phyloP scores from a whole-genome alignment of 2,329 filamentous ascomycete species.

The Hymenoscyphus repandus region DNA sequence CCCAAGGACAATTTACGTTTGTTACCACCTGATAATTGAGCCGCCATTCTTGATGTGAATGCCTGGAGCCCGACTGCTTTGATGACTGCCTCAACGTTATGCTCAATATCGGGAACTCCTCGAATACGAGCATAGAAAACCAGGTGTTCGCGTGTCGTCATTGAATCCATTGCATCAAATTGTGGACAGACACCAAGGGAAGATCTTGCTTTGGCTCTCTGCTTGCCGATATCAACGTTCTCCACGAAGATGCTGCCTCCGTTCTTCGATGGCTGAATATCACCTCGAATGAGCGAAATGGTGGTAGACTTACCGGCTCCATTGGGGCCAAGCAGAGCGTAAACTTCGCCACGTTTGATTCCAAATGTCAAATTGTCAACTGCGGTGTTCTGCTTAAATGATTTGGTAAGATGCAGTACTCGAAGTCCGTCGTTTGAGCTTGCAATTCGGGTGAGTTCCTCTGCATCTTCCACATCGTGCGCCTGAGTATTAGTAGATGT shows the following conservation, averaged over 20 bases:
- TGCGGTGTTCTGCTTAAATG: constrained; percentile 68
- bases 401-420: constrained; percentile 76
- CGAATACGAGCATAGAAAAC: constrained; percentile 81
- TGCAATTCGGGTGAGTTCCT: constrained; percentile 60
- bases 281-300: constrained; percentile 85
- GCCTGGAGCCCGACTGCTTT: constrained; percentile 69
- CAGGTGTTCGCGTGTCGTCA: constrained; percentile 85
- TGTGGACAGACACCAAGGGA: constrained; percentile 90
- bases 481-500: constrained; percentile 6
- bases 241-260: constrained; percentile 75
- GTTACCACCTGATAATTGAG: constrained; percentile 81
- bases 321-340: constrained; percentile 84
- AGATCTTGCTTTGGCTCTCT: constrained; percentile 65
- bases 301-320: constrained; percentile 89
- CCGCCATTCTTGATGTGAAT: constrained; percentile 70
- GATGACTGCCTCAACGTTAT: constrained; percentile 77
- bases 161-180: constrained; percentile 80
- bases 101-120: constrained; percentile 67
- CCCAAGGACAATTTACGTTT: constrained; percentile 87
- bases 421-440: constrained; percentile 50
- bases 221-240: constrained; percentile 65
- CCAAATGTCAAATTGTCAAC: constrained; percentile 88
- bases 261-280: constrained; percentile 63
- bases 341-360: constrained; percentile 74
- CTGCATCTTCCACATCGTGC: constrained; percentile 48